These are phyloP conservation scores for Neurospora sp. DNA, from an alignment of 2,329 filamentous ascomycete species.

Conservation along the genomic window DNA sequence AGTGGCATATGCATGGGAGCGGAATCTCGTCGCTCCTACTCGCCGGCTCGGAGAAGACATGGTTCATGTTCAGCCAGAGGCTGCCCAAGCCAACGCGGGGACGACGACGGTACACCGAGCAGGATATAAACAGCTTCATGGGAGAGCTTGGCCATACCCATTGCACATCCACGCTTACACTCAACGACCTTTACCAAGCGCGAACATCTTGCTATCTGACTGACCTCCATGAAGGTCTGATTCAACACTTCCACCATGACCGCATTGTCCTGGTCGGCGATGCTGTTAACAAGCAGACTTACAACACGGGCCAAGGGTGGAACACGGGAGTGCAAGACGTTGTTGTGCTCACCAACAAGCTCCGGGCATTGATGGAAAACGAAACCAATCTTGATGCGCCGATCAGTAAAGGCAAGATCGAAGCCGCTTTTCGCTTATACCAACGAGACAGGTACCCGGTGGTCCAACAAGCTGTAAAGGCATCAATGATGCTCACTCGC, in stretches of 20 bases:
- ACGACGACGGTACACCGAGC: not conserved
- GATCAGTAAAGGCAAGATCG: not conserved
- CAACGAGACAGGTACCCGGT: not conserved
- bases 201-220: constrained; percentile 1
- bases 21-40: constrained; percentile 2
- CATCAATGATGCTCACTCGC: not conserved
- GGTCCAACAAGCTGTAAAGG: not conserved
- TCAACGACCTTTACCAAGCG: not conserved
- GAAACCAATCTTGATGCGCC: not conserved
- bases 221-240: constrained; percentile 7
- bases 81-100: constrained; percentile 1
- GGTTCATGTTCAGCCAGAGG: constrained; percentile 3
- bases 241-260: constrained; percentile 1
- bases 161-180: not conserved
- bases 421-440: not conserved
- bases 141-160: not conserved
- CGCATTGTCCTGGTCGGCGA: constrained; percentile 8
- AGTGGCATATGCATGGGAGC: constrained; percentile 6
- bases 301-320: constrained; percentile 4
- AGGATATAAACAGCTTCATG: constrained; percentile 1
- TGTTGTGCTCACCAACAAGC: constrained; percentile 4
- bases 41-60: not conserved
- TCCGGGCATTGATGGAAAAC: not conserved
- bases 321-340: constrained; percentile 5
- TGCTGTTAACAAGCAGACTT: constrained; percentile 7